Conservation (phyloP, 2,329 filamentous ascomycete genomes). For the Alternaria atra region DNA sequence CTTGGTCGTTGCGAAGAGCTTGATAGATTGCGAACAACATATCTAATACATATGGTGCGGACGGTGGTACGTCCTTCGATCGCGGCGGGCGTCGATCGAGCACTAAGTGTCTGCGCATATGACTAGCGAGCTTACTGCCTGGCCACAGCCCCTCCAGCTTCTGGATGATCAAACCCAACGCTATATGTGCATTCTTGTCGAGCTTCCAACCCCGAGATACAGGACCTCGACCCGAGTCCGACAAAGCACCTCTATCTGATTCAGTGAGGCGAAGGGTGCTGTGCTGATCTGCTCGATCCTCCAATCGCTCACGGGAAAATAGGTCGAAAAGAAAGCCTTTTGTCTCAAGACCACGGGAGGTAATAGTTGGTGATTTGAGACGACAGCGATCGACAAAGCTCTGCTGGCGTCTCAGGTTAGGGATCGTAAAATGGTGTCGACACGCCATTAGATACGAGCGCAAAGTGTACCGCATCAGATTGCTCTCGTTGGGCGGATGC, state of each 20-base stretch:
- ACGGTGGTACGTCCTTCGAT: background rate
- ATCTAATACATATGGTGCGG: slow-evolving; percentile 14
- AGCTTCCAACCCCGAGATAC: background rate
- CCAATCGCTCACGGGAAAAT: background rate
- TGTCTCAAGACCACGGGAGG: slow-evolving; percentile 14
- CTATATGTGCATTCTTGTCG: background rate
- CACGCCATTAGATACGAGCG: slow-evolving; percentile 9
- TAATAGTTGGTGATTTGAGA: slow-evolving; percentile 17
- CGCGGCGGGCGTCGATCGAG: slow-evolving; percentile 3
- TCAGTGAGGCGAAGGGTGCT: background rate
- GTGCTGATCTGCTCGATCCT: background rate
- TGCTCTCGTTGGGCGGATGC: background rate
- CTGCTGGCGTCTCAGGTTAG: slow-evolving; percentile 9
- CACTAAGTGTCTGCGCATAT: background rate
- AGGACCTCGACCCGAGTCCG: background rate
- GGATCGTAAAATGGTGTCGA: slow-evolving; percentile 16
- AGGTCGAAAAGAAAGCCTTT: slow-evolving; percentile 21
- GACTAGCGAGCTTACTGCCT: background rate
- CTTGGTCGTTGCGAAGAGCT: slow-evolving; percentile 10
- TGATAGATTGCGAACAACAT: slow-evolving; percentile 19
- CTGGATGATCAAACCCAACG: background rate
- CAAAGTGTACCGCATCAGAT: slow-evolving; percentile 7
- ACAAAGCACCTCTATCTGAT: background rate
- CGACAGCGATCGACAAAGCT: slow-evolving; percentile 28
- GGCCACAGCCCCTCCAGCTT: background rate